Conservation (phyloP, 1,284 basidiomycete genomes). For the Porodaedalea pini region DNA sequence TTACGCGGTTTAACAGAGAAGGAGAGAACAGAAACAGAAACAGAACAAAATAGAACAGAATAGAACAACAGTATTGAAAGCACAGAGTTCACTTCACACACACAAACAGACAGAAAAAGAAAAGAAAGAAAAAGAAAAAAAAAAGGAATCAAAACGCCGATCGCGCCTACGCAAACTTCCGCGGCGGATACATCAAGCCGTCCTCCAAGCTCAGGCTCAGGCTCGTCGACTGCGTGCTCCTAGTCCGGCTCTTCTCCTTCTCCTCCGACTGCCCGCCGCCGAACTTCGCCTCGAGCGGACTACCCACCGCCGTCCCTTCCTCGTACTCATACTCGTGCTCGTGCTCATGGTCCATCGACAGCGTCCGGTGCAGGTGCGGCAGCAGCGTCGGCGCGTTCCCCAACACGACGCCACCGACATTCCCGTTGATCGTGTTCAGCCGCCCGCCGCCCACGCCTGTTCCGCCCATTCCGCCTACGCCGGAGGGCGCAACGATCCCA, state of each 20-base stretch:
- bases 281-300: conserved; percentile 1
- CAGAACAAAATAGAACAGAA: too few relatives aligned
- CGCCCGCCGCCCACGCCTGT: background rate
- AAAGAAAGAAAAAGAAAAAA: background rate
- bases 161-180: background rate
- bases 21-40: too few relatives aligned
- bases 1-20: background rate
- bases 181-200: background rate
- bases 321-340: background rate
- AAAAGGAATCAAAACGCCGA: background rate
- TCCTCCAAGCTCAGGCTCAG: background rate
- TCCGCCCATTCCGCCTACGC: background rate
- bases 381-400: background rate
- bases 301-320: background rate
- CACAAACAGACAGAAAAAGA: background rate
- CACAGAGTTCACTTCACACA: too few relatives aligned
- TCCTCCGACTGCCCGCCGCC: background rate
- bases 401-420: background rate
- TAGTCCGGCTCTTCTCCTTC: background rate
- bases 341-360: background rate
- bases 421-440: background rate
- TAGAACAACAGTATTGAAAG: too few relatives aligned
- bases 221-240: background rate
- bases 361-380: background rate
- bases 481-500: background rate